Conservation (phyloP, 148 eudicot genomes). For the Chenopodium berlandieri region DNA sequence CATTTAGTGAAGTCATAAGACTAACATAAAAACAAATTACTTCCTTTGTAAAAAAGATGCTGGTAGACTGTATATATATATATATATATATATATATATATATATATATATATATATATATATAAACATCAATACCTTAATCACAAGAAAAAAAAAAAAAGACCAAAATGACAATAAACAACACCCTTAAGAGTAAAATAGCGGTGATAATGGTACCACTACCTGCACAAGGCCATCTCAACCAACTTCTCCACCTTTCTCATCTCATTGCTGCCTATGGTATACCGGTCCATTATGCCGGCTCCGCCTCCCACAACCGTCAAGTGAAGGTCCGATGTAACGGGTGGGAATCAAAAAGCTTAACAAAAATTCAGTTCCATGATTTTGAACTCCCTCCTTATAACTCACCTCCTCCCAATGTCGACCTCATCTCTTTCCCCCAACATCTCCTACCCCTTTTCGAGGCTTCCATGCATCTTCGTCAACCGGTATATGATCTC, state of each 20-base stretch:
- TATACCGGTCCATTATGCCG: slow-evolving; percentile 23
- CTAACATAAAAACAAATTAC: too few species aligned
- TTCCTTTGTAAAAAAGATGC: too few species aligned
- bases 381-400: slow-evolving; percentile 26
- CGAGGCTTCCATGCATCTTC: slow-evolving; percentile 16
- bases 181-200: slow-evolving; percentile 1
- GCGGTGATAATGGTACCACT: slow-evolving; percentile 26
- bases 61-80: too few species aligned
- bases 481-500: slow-evolving; percentile 21
- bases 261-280: slow-evolving; percentile 21
- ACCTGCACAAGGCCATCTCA: slow-evolving; percentile 33
- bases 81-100: too few species aligned
- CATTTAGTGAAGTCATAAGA: too few species aligned
- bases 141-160: not conserved
- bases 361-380: slow-evolving; percentile 18
- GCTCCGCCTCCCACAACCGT: slow-evolving; percentile 24
- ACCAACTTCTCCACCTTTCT: slow-evolving; percentile 33
- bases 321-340: slow-evolving; percentile 27
- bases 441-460: slow-evolving; percentile 26
- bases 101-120: too few species aligned
- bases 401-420: slow-evolving; percentile 20
- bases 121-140: too few species aligned
- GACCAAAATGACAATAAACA: not conserved
- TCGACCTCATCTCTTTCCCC: slow-evolving; percentile 11
- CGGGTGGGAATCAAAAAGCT: slow-evolving; percentile 12